Conservation (phyloP, 129 eudicot genomes). For the Centaurea solstitialis region DNA sequence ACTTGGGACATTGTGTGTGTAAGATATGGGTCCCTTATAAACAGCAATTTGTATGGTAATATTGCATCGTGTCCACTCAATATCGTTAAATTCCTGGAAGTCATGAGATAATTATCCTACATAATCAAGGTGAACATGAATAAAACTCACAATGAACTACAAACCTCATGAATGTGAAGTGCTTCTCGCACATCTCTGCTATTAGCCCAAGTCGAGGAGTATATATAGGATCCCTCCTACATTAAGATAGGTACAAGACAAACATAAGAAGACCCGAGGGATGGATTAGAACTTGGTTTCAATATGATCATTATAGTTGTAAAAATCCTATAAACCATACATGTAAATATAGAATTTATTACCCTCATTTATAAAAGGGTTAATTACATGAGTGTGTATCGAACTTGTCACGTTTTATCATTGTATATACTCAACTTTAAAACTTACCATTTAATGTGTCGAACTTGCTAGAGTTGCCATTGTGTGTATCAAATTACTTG, state of each 20-base stretch:
- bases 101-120: not conserved
- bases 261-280: not conserved
- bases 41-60: not conserved
- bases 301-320: too few relatives aligned
- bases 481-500: too few relatives aligned
- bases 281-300: not conserved
- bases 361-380: too few relatives aligned
- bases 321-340: too few relatives aligned
- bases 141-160: not conserved
- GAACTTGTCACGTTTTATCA: too few relatives aligned
- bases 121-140: not conserved
- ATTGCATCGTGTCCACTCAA: conserved; percentile 32
- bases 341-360: too few relatives aligned
- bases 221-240: conserved; percentile 5
- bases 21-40: not conserved
- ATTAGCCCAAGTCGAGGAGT: conserved; percentile 22
- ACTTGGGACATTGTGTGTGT: conserved; percentile 21
- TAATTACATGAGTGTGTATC: too few relatives aligned
- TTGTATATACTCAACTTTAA: too few relatives aligned
- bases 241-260: not conserved
- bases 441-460: too few relatives aligned
- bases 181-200: conserved; percentile 34
- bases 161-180: conserved; percentile 28
- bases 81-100: conserved; percentile 15
- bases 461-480: too few relatives aligned